Evolutionary conservation across 805 yeast genomes (phyloP).

Genomic region (Candida multigemmis): DNA sequence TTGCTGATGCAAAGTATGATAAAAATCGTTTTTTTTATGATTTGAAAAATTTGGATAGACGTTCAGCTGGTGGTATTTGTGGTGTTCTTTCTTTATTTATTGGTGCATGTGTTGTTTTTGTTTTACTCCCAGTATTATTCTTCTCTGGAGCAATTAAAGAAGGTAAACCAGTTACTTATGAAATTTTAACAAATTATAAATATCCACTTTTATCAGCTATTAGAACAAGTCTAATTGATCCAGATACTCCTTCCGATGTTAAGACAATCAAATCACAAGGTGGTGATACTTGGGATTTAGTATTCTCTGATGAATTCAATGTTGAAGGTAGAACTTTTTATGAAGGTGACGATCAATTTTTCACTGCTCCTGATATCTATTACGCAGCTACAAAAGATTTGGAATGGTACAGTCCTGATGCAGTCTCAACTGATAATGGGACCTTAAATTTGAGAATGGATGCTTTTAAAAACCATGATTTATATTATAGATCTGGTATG

Average conservation of each 20-base stretch:
- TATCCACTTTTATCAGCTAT: slow-evolving; percentile 29
- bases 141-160: slow-evolving; percentile 55
- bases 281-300: slow-evolving; percentile 27
- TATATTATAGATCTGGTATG: slow-evolving; percentile 31
- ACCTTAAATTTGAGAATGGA: slow-evolving; percentile 26
- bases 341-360: slow-evolving; percentile 36
- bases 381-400: slow-evolving; percentile 35
- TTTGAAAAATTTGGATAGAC: slow-evolving; percentile 54
- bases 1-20: slow-evolving; percentile 81
- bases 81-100: slow-evolving; percentile 50
- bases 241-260: slow-evolving; percentile 29
- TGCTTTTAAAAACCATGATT: slow-evolving; percentile 25
- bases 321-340: slow-evolving; percentile 35
- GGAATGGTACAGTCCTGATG: slow-evolving; percentile 38
- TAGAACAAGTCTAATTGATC: slow-evolving; percentile 26
- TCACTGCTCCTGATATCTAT: slow-evolving; percentile 29
- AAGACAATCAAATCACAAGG: slow-evolving; percentile 9
- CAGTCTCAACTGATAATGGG: slow-evolving; percentile 30
- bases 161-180: slow-evolving; percentile 23
- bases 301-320: slow-evolving; percentile 33
- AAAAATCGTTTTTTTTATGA: slow-evolving; percentile 58
- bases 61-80: slow-evolving; percentile 52
- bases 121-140: slow-evolving; percentile 77
- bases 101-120: slow-evolving; percentile 61
- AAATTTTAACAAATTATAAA: slow-evolving; percentile 35